phyloP scores from a whole-genome alignment of 2,329 filamentous ascomycete species.

The Monilinia polystroma region DNA sequence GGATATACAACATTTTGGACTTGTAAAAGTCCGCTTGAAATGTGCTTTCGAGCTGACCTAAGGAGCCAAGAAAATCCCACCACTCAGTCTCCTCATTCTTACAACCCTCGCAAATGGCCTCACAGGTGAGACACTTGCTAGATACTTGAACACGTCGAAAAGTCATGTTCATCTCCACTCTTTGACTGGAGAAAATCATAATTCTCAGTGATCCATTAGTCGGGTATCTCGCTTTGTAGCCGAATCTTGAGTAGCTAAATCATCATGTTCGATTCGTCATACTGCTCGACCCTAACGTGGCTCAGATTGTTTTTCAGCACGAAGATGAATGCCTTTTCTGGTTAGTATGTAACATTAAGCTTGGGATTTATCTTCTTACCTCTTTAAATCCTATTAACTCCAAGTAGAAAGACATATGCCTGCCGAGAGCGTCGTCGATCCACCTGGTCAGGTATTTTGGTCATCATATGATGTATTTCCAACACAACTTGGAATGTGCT shows the following conservation, averaged over 20 bases:
- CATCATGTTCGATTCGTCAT: constrained; percentile 33
- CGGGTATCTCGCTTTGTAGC: constrained; percentile 31
- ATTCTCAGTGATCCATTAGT: constrained; percentile 32
- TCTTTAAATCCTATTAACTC: constrained; percentile 39
- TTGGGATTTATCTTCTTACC: constrained; percentile 7
- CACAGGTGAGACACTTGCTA: background rate
- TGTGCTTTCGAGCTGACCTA: background rate
- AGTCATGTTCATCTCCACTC: constrained; percentile 40
- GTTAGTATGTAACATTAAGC: background rate
- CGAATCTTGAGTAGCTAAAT: constrained; percentile 38
- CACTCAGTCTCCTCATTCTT: background rate
- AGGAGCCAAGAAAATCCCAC: too few species aligned
- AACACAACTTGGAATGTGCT: constrained; percentile 33
- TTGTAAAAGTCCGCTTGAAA: background rate
- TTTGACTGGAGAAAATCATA: constrained; percentile 39
- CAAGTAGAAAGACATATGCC: constrained; percentile 37
- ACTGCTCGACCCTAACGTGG: constrained; percentile 25
- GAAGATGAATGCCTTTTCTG: constrained; percentile 31
- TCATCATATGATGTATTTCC: constrained; percentile 31
- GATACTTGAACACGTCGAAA: constrained; percentile 23
- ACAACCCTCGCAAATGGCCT: background rate
- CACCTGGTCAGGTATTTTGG: constrained; percentile 36
- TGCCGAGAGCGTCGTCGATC: constrained; percentile 38
- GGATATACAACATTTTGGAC: background rate
- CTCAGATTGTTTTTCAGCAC: constrained; percentile 36